These are phyloP conservation scores for Zymoseptoria tritici DNA, from an alignment of 2,329 filamentous ascomycete species.

Conservation along the genomic window DNA sequence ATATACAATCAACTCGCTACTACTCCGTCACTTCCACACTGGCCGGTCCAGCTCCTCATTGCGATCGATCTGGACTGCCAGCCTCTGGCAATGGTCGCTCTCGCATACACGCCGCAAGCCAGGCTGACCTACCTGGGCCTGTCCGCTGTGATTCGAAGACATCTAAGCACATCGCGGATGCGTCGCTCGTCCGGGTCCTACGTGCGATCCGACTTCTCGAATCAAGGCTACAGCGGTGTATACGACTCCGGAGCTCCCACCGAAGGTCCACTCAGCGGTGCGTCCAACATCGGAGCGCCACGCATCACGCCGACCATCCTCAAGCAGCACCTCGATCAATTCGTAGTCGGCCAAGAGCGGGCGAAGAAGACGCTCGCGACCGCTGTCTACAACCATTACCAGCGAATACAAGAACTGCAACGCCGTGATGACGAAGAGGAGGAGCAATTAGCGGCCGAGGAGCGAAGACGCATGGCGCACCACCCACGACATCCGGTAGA, in stretches of 20 bases:
- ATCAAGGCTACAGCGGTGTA: conserved; percentile 53
- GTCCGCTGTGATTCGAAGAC: conserved; percentile 26
- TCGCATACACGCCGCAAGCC: conserved; percentile 31
- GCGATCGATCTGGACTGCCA: background rate
- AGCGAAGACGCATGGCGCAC: conserved; percentile 57
- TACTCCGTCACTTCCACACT: background rate
- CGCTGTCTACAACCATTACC: conserved; percentile 94
- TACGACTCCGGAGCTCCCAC: conserved; percentile 59
- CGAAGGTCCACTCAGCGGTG: conserved; percentile 54
- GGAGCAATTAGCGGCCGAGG: conserved; percentile 62
- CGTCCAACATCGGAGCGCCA: conserved; percentile 50
- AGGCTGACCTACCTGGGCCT: conserved; percentile 36
- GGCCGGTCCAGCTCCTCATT: background rate
- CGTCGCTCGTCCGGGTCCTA: conserved; percentile 43
- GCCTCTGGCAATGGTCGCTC: conserved; percentile 10
- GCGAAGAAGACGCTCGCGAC: conserved; percentile 91
- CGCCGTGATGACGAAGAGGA: conserved; percentile 73
- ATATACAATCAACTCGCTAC: too few species aligned
- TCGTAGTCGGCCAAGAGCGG: conserved; percentile 90
- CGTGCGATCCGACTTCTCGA: conserved; percentile 55
- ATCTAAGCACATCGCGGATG: conserved; percentile 27
- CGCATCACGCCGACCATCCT: conserved; percentile 57
- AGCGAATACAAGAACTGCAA: conserved; percentile 69
- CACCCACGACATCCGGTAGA: conserved; percentile 65
- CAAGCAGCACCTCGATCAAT: conserved; percentile 88